Evolutionary conservation across 345 rosid genomes (phyloP).

Genomic region (Ricinus communis): DNA sequence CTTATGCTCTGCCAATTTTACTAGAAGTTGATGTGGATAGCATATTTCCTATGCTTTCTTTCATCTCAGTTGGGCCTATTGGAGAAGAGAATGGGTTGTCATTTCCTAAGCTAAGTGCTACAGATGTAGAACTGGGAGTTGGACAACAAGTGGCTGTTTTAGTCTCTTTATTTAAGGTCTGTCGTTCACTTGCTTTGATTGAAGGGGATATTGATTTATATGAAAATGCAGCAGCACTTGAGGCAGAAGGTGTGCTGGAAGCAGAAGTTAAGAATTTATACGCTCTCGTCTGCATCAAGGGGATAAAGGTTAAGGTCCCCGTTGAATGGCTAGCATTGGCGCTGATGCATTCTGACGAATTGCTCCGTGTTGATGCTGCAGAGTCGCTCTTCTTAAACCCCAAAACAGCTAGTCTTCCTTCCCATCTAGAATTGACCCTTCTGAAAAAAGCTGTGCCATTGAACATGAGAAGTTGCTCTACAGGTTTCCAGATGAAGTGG

Average conservation of each 20-base stretch:
- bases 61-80: constrained; percentile 54
- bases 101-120: constrained; percentile 36
- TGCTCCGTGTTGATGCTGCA: constrained; percentile 94
- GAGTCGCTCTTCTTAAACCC: constrained; percentile 92
- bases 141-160: constrained; percentile 83
- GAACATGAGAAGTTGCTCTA: constrained; percentile 94
- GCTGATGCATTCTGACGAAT: constrained; percentile 83
- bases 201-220: constrained; percentile 85
- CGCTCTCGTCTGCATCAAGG: constrained; percentile 70
- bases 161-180: constrained; percentile 80
- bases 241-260: constrained; percentile 15
- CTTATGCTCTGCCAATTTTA: constrained; percentile 80
- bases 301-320: constrained; percentile 62
- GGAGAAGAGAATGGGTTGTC: constrained; percentile 45
- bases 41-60: constrained; percentile 81
- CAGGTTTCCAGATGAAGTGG: constrained; percentile 99
- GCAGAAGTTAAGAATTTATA: constrained; percentile 32
- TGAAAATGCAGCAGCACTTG: constrained; percentile 22
- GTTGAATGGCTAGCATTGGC: constrained; percentile 86
- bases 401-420: constrained; percentile 83
- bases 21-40: constrained; percentile 84
- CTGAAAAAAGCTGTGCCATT: constrained; percentile 79
- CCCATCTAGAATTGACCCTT: constrained; percentile 73
- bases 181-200: constrained; percentile 81
- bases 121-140: constrained; percentile 44